Evolutionary conservation across 2,329 filamentous ascomycete genomes (phyloP).

Genomic region (Fusarium albosuccineum): DNA sequence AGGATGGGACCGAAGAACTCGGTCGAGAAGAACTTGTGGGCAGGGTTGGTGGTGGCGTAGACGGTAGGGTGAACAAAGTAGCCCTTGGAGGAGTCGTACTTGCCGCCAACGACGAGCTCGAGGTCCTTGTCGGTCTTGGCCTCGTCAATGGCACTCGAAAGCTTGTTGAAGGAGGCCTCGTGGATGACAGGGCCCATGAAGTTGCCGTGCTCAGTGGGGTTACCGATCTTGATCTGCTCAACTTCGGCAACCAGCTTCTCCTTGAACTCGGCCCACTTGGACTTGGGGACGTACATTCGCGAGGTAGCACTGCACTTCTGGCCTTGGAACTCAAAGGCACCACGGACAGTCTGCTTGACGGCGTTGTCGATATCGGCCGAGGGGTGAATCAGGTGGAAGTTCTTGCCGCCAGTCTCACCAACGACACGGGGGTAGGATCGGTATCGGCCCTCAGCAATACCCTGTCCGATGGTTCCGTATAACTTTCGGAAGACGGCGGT

Average conservation of each 20-base stretch:
- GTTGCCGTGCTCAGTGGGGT: slow-evolving; percentile 76
- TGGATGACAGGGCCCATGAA: slow-evolving; percentile 93
- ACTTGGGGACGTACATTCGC: slow-evolving; percentile 81
- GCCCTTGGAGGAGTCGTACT: slow-evolving; percentile 81
- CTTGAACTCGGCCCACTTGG: slow-evolving; percentile 79
- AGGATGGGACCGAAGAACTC: slow-evolving; percentile 89
- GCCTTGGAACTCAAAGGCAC: slow-evolving; percentile 91
- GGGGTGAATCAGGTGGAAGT: slow-evolving; percentile 87
- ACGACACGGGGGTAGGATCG: slow-evolving; percentile 88
- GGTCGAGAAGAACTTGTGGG: slow-evolving; percentile 79
- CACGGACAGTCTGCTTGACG: slow-evolving; percentile 84
- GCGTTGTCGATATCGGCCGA: slow-evolving; percentile 84
- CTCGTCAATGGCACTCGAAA: slow-evolving; percentile 80
- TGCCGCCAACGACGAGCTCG: slow-evolving; percentile 80
- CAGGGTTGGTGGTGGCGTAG: slow-evolving; percentile 79
- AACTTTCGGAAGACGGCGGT: slow-evolving; percentile 91
- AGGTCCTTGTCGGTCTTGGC: slow-evolving; percentile 82
- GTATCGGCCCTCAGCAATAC: slow-evolving; percentile 86
- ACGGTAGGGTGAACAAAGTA: slow-evolving; percentile 89
- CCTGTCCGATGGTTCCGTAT: slow-evolving; percentile 86
- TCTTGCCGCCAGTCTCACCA: slow-evolving; percentile 93
- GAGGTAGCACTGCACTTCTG: slow-evolving; percentile 93
- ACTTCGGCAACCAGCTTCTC: slow-evolving; percentile 76
- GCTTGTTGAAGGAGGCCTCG: slow-evolving; percentile 83
- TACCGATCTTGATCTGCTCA: slow-evolving; percentile 77